Percentiles rank a stretch among this genome's conserved stretches.
phyloP scores from a whole-genome alignment of 805 yeast genomes.

The Saturnispora besseyi region DNA sequence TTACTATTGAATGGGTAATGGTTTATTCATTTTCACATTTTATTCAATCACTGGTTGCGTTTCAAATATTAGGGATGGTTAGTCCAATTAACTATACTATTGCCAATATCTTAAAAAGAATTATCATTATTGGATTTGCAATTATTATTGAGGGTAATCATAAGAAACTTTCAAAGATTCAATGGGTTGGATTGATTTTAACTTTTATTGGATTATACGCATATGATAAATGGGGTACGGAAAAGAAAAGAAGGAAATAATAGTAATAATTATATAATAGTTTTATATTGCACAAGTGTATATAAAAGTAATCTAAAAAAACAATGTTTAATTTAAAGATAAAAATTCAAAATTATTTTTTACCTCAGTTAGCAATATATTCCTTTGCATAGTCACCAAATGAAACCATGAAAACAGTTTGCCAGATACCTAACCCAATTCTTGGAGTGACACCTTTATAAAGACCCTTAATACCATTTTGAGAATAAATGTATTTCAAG shows the following conservation, averaged over 20 bases:
- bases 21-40: slow-evolving; percentile 67
- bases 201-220: slow-evolving; percentile 58
- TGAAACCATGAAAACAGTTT: slow-evolving; percentile 97
- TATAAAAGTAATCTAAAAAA: background rate
- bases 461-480: slow-evolving; percentile 81
- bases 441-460: slow-evolving; percentile 97
- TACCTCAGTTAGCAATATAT: slow-evolving; percentile 38
- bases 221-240: slow-evolving; percentile 59
- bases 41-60: slow-evolving; percentile 63
- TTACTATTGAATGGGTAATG: slow-evolving; percentile 33
- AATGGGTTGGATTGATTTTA: slow-evolving; percentile 44
- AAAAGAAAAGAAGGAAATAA: slow-evolving; percentile 2
- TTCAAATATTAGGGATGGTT: slow-evolving; percentile 61
- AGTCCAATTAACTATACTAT: slow-evolving; percentile 74
- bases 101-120: slow-evolving; percentile 69
- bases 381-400: slow-evolving; percentile 90
- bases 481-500: slow-evolving; percentile 69
- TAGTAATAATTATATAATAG: slow-evolving; percentile 8
- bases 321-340: background rate
- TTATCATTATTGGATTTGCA: slow-evolving; percentile 59
- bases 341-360: background rate
- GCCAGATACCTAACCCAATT: slow-evolving; percentile 95
- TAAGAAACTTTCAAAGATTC: slow-evolving; percentile 28
- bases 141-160: slow-evolving; percentile 50
- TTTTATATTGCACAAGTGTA: background rate